Conservation (phyloP, 257 asterid species). For the Solanum arcanum region DNA sequence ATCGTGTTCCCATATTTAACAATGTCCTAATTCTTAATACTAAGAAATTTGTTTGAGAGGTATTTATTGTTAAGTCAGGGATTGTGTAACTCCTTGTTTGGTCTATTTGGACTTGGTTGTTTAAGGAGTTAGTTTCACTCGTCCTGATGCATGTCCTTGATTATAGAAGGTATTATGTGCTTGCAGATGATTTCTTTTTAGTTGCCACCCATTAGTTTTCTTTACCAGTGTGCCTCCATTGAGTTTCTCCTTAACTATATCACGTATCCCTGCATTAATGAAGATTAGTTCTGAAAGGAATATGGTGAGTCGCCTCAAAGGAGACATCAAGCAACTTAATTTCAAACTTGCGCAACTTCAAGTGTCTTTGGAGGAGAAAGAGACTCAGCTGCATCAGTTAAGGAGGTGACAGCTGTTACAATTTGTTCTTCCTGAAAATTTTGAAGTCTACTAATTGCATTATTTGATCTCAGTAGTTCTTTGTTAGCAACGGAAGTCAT, state of each 20-base stretch:
- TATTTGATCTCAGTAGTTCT: conserved; percentile 24
- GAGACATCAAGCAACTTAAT: conserved; percentile 70
- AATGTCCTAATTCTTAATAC: not conserved
- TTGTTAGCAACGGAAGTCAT: conserved; percentile 5
- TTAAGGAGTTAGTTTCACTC: not conserved
- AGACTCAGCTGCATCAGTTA: conserved; percentile 31
- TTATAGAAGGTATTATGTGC: not conserved
- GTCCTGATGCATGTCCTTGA: not conserved
- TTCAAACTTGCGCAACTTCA: conserved; percentile 63
- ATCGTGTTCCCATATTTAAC: not conserved
- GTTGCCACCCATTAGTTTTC: not conserved
- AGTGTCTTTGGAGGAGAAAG: conserved; percentile 63
- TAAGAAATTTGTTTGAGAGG: not conserved
- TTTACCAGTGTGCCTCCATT: not conserved
- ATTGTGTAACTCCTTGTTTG: not conserved
- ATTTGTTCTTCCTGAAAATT: not conserved
- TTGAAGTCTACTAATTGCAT: conserved; percentile 4
- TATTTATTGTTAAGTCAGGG: not conserved
- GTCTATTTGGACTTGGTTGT: not conserved
- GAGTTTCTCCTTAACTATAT: conserved; percentile 61
- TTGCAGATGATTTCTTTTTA: not conserved
- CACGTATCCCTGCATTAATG: conserved; percentile 90
- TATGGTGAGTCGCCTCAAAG: conserved; percentile 54
- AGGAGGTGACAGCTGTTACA: conserved; percentile 40
- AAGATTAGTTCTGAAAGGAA: conserved; percentile 83